Evolutionary conservation across 73 alveolate species (phyloP).

Genomic region (Symbiodinium natans): DNA sequence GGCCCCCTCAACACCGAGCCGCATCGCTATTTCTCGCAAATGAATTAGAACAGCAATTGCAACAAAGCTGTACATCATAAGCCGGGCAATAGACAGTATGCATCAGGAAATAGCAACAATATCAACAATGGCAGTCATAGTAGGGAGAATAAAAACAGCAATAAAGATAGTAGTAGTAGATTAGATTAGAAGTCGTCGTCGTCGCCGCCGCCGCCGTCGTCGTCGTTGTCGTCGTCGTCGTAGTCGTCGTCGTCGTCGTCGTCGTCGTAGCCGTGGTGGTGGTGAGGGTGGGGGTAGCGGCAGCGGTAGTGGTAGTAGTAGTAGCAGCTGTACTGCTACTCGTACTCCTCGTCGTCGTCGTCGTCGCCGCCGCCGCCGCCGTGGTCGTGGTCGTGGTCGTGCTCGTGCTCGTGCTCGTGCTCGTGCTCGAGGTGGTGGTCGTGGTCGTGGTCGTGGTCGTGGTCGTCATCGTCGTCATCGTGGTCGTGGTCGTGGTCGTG

Average conservation of each 20-base stretch:
- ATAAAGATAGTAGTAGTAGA: too few species aligned
- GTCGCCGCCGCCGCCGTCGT: neutral
- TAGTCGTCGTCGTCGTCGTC: too few species aligned
- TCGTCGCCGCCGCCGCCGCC: neutral
- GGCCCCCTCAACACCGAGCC: too few species aligned
- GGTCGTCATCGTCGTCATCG: neutral
- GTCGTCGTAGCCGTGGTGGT: too few species aligned
- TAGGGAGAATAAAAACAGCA: neutral
- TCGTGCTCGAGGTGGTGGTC: neutral
- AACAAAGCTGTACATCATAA: too few species aligned
- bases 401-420: neutral
- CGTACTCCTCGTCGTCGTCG: neutral
- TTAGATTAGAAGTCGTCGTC: neutral
- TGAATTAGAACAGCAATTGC: too few species aligned
- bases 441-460: neutral
- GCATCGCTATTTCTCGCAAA: too few species aligned
- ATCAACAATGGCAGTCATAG: neutral
- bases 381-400: neutral
- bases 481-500: neutral
- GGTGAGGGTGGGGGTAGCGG: too few species aligned
- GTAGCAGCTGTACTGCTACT: neutral
- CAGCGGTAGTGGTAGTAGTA: neutral
- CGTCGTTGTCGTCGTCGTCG: too few species aligned
- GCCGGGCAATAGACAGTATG: too few species aligned
- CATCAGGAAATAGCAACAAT: neutral